Percentiles rank a stretch among this genome's conserved stretches.
Conservation (phyloP, 495 filamentous ascomycete species). For the Tricharina praecox region DNA sequence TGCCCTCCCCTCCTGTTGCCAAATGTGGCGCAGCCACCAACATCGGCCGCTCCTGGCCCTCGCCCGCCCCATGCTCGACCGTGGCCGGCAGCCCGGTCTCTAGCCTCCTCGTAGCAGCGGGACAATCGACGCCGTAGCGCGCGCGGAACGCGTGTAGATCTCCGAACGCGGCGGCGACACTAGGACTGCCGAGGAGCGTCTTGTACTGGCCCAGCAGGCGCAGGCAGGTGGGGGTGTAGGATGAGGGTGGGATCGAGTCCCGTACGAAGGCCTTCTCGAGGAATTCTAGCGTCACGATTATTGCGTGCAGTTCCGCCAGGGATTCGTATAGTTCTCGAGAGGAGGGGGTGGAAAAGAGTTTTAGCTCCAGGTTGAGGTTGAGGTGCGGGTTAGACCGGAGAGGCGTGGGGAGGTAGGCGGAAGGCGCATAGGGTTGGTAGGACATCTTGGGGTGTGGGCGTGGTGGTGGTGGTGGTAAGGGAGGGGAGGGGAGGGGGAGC, state of each 20-base stretch:
- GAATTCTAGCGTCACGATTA: slow-evolving; percentile 86
- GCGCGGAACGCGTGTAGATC: slow-evolving; percentile 84
- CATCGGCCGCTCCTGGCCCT: not conserved
- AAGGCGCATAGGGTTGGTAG: slow-evolving; percentile 18
- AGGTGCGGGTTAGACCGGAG: slow-evolving; percentile 16
- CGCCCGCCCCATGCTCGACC: slow-evolving; percentile 10
- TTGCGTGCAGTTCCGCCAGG: slow-evolving; percentile 91
- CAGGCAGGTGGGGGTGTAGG: slow-evolving; percentile 94
- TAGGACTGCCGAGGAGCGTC: slow-evolving; percentile 74
- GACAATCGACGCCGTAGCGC: slow-evolving; percentile 35
- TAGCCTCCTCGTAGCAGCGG: slow-evolving; percentile 79
- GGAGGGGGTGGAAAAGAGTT: slow-evolving; percentile 63
- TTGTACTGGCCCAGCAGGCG: slow-evolving; percentile 93
- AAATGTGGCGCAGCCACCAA: slow-evolving; percentile 36
- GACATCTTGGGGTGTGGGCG: not conserved
- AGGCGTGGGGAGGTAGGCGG: slow-evolving; percentile 19
- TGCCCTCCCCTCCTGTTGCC: slow-evolving; percentile 29
- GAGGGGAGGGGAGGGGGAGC: no score
- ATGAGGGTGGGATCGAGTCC: slow-evolving; percentile 75
- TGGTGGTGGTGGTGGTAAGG: no score
- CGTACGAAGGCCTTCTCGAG: slow-evolving; percentile 94
- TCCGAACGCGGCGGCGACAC: slow-evolving; percentile 62
- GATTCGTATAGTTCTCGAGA: slow-evolving; percentile 92
- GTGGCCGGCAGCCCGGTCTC: slow-evolving; percentile 47
- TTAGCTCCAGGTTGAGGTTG: slow-evolving; percentile 57